These are phyloP conservation scores for Trametes sp. DNA, from an alignment of 1,284 basidiomycete genomes.

Conservation along the genomic window DNA sequence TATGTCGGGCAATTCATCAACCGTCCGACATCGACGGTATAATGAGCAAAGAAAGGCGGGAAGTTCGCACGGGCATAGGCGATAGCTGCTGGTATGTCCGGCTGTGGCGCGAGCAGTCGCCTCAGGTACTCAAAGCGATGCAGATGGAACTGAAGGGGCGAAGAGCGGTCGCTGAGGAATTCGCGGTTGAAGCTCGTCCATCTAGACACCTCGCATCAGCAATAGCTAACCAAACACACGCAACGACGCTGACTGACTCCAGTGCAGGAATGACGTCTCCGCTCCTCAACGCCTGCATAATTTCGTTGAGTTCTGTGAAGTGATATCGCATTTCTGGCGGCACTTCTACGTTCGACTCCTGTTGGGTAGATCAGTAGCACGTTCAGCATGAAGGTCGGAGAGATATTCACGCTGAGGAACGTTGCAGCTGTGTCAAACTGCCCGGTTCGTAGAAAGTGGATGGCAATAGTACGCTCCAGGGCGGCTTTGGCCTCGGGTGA, in stretches of 20 bases:
- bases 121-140: constrained; percentile 88
- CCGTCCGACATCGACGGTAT: constrained; percentile 73
- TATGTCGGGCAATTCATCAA: constrained; percentile 83
- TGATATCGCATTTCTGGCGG: constrained; percentile 61
- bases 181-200: constrained; percentile 76
- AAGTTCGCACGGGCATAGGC: constrained; percentile 79
- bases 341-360: constrained; percentile 80
- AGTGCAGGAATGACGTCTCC: constrained; percentile 80
- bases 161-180: constrained; percentile 74
- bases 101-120: constrained; percentile 68
- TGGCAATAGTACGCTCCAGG: constrained; percentile 76
- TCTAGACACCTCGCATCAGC: constrained; percentile 46
- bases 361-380: neutral
- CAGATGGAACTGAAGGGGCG: constrained; percentile 85
- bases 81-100: constrained; percentile 66
- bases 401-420: constrained; percentile 66
- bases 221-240: constrained; percentile 1
- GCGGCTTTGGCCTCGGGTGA: constrained; percentile 65
- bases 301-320: constrained; percentile 77
- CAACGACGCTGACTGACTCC: constrained; percentile 53
- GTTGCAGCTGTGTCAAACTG: constrained; percentile 78
- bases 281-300: constrained; percentile 71
- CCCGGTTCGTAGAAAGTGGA: constrained; percentile 83
- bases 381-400: neutral
- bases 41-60: constrained; percentile 69